A percentile compares a stretch with the other conserved stretches of the same genome.
phyloP scores from a whole-genome alignment of 2,329 filamentous ascomycete species.

The Escovopsis sp. region DNA sequence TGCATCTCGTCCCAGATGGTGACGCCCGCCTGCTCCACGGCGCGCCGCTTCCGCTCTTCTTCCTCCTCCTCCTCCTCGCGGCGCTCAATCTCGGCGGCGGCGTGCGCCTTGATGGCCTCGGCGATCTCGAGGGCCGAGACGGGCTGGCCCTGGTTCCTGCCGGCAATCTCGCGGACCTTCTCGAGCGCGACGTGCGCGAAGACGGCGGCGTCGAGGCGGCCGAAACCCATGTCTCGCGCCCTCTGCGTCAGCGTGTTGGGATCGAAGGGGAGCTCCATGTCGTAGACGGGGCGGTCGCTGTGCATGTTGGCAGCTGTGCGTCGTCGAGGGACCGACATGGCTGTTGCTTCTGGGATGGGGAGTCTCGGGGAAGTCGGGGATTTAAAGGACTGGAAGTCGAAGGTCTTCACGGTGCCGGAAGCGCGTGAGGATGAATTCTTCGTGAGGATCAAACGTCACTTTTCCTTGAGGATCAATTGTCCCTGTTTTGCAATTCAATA shows the following conservation, averaged over 20 bases:
- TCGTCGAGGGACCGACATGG: conserved; percentile 5
- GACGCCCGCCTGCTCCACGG: neutral
- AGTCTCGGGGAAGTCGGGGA: neutral
- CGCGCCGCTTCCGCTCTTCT: neutral
- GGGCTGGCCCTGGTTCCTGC: conserved; percentile 2
- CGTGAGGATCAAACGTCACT: no score
- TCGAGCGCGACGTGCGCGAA: conserved; percentile 11
- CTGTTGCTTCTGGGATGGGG: neutral
- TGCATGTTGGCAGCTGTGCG: neutral
- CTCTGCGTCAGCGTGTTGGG: conserved; percentile 8
- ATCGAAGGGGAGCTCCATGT: conserved; percentile 9
- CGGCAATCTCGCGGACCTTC: conserved; percentile 8
- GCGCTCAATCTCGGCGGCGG: conserved; percentile 7
- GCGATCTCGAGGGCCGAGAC: conserved; percentile 9
- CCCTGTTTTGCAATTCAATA: no score
- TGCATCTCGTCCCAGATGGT: neutral
- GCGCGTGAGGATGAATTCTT: no score
- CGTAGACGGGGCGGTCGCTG: conserved; percentile 4
- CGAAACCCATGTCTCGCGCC: conserved; percentile 9
- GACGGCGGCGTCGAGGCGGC: conserved; percentile 8
- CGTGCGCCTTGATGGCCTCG: conserved; percentile 10
- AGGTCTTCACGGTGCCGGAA: no score
- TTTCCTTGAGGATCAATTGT: no score
- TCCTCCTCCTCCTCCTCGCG: conserved; percentile 1
- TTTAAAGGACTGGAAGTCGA: neutral